Evolutionary conservation across 768 basidiomycete species (phyloP).

Genomic region (Xerocomellus dryophilus): DNA sequence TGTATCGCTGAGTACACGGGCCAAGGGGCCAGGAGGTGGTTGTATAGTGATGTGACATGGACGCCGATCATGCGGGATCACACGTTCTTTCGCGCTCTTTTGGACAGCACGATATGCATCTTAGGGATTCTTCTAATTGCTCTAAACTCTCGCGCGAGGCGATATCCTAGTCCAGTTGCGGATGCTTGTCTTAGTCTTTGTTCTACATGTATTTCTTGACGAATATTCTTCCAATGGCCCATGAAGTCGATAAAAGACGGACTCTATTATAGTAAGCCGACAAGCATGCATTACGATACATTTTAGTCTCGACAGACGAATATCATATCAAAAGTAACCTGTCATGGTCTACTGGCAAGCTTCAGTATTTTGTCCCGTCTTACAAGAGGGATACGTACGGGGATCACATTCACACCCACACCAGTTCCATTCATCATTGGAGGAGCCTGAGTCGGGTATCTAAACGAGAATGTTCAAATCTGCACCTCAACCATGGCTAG

Average conservation of each 20-base stretch:
- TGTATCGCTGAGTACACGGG: slow-evolving; percentile 71
- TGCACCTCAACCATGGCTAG: not conserved
- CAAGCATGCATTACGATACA: slow-evolving; percentile 28
- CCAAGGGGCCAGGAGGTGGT: slow-evolving; percentile 57
- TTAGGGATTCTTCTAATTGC: slow-evolving; percentile 24
- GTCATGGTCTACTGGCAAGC: slow-evolving; percentile 50
- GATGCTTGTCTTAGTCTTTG: not conserved
- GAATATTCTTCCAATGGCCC: not conserved
- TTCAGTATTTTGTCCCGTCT: slow-evolving; percentile 5
- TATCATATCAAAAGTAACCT: slow-evolving; percentile 44
- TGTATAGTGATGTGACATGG: slow-evolving; percentile 59
- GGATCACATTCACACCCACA: slow-evolving; percentile 48
- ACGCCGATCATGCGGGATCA: not conserved
- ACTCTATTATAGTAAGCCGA: slow-evolving; percentile 27
- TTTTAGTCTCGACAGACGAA: slow-evolving; percentile 11
- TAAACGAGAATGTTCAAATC: slow-evolving; percentile 25
- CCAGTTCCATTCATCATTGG: slow-evolving; percentile 54
- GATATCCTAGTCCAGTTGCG: not conserved
- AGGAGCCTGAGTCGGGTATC: slow-evolving; percentile 64
- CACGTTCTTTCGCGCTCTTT: slow-evolving; percentile 4
- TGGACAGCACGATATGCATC: slow-evolving; percentile 13
- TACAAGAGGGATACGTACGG: slow-evolving; percentile 42
- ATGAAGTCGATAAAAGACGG: not conserved
- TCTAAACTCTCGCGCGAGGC: not conserved
- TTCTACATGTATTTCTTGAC: slow-evolving; percentile 15